A percentile compares a stretch with the other conserved stretches of the same genome.
Evolutionary conservation across 2,329 filamentous ascomycete genomes (phyloP).

Genomic region (Colletotrichum caudatum): DNA sequence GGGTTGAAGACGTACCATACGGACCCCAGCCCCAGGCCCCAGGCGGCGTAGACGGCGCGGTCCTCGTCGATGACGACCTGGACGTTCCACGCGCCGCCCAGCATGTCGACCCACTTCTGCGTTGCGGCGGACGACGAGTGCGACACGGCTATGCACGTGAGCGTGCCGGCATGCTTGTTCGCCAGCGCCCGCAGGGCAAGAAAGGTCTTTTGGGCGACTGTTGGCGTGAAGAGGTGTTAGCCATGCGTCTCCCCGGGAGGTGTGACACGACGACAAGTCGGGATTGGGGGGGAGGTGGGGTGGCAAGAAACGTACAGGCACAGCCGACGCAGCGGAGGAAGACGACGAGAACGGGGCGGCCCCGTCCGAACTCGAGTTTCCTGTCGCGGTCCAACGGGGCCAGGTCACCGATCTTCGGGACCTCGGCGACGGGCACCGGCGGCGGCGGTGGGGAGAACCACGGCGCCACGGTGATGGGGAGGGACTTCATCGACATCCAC

Average conservation of each 20-base stretch:
- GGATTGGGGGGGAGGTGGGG: slow-evolving; percentile 8
- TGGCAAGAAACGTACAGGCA: slow-evolving; percentile 59
- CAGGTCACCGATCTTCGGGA: slow-evolving; percentile 61
- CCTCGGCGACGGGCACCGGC: slow-evolving; percentile 58
- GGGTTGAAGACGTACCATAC: slow-evolving; percentile 67
- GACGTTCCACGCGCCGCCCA: slow-evolving; percentile 69
- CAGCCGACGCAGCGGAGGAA: slow-evolving; percentile 68
- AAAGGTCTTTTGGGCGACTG: slow-evolving; percentile 69
- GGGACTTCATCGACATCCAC: slow-evolving; percentile 63
- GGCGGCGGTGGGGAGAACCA: slow-evolving; percentile 66
- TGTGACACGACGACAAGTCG: not conserved
- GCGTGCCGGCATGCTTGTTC: slow-evolving; percentile 60
- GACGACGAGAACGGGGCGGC: slow-evolving; percentile 60
- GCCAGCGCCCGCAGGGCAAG: slow-evolving; percentile 66
- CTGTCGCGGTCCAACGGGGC: slow-evolving; percentile 62
- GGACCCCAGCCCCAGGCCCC: slow-evolving; percentile 66
- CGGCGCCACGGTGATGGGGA: slow-evolving; percentile 65
- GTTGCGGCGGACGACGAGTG: slow-evolving; percentile 69
- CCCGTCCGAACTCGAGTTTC: slow-evolving; percentile 58
- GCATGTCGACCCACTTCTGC: slow-evolving; percentile 66
- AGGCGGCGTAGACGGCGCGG: slow-evolving; percentile 68
- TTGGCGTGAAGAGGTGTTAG: not conserved
- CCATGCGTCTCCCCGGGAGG: not conserved
- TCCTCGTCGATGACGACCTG: slow-evolving; percentile 68
- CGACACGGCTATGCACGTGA: slow-evolving; percentile 69